Conservation (phyloP, 2,329 filamentous ascomycete genomes). For the Pseudogymnoascus sp. region DNA sequence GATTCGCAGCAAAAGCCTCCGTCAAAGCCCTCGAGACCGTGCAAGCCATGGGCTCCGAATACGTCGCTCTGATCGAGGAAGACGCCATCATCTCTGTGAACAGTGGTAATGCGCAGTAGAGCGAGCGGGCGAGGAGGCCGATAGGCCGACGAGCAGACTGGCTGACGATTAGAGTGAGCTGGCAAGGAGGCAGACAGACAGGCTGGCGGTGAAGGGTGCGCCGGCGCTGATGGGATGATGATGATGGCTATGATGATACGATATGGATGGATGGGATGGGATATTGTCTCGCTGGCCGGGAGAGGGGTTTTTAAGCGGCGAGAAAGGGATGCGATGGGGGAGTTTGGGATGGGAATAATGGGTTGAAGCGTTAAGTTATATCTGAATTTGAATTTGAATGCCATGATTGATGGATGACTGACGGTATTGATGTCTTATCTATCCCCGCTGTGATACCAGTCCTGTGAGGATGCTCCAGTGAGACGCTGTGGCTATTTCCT, state of each 20-base stretch:
- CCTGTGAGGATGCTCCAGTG: too few relatives aligned
- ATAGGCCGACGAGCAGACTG: neutral
- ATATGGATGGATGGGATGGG: neutral
- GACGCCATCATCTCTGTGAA: constrained; percentile 56
- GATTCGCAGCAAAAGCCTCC: constrained; percentile 67
- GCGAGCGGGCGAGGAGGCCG: constrained; percentile 3
- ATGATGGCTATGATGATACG: neutral
- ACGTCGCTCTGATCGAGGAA: constrained; percentile 63
- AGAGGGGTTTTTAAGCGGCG: too few relatives aligned
- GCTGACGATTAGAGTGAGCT: constrained; percentile 12
- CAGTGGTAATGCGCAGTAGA: constrained; percentile 18
- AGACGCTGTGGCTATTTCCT: too few relatives aligned
- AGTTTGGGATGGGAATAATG: neutral
- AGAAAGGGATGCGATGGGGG: neutral
- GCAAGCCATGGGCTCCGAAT: constrained; percentile 50
- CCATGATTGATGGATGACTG: neutral
- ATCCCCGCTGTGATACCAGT: neutral
- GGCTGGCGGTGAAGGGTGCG: neutral
- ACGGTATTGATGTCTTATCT: neutral
- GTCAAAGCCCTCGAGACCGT: constrained; percentile 60
- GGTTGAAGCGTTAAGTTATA: neutral
- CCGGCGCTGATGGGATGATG: neutral
- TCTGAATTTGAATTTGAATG: neutral
- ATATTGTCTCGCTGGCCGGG: neutral
- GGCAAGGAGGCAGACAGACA: neutral